phyloP scores from a whole-genome alignment of 805 yeast species.

The Suhomyces xylopsoci region DNA sequence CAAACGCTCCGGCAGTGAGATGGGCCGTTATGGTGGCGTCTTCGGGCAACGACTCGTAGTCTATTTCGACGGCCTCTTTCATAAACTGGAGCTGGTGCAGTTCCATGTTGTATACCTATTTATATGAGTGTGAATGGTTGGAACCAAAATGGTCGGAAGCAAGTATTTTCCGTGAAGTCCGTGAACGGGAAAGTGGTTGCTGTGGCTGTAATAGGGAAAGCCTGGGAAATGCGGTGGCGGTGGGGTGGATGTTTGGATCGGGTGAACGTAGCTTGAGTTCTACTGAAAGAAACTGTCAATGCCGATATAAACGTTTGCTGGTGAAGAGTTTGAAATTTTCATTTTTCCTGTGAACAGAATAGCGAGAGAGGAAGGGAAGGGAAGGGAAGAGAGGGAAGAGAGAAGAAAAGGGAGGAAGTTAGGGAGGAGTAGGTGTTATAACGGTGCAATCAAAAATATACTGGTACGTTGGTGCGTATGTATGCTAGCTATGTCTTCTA shows the following conservation, averaged over 20 bases:
- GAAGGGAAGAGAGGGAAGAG: no score
- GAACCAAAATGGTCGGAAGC: no score
- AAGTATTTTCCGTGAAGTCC: background rate
- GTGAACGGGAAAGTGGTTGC: background rate
- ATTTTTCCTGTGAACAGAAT: background rate
- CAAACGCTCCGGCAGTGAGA: conserved; percentile 91
- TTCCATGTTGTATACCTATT: no score
- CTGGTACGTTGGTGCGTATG: no score
- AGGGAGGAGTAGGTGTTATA: no score
- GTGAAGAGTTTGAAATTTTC: background rate
- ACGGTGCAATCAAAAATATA: no score
- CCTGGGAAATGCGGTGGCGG: background rate
- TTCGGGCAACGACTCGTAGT: conserved; percentile 89
- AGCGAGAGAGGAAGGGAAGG: background rate
- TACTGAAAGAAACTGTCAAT: background rate
- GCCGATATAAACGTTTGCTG: background rate
- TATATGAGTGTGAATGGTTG: no score
- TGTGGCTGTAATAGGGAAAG: background rate
- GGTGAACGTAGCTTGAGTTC: background rate
- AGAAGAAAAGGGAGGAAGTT: no score
- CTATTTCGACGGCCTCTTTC: conserved; percentile 54
- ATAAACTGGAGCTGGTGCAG: conserved; percentile 18
- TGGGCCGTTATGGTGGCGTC: conserved; percentile 81
- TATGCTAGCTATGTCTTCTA: no score
- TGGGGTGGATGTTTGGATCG: background rate